phyloP scores from a whole-genome alignment of 768 basidiomycete genomes.

The Baorangia bicolor region DNA sequence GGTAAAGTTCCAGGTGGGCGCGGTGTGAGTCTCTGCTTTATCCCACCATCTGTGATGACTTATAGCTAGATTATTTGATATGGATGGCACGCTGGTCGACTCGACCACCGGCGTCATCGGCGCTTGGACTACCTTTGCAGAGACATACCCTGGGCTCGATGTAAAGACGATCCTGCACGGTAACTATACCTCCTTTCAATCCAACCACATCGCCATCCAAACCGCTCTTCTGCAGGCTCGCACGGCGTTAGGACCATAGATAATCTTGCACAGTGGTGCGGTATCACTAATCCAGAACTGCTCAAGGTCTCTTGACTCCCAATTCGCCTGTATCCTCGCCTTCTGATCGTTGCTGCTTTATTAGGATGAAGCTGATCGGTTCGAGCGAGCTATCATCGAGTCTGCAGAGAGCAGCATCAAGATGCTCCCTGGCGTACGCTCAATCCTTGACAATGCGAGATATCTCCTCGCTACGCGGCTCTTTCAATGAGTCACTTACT shows the following conservation, averaged over 20 bases:
- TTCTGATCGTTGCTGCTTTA: conserved; percentile 4
- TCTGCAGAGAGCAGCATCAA: conserved; percentile 62
- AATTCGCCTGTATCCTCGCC: neutral
- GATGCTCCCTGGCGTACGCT: conserved; percentile 67
- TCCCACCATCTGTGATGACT: neutral
- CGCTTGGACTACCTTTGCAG: conserved; percentile 77
- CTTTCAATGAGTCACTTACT: conserved; percentile 3
- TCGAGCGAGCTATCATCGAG: conserved; percentile 77
- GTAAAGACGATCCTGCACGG: conserved; percentile 61
- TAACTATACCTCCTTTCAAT: conserved; percentile 33
- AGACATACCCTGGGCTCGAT: conserved; percentile 66
- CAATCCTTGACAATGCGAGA: conserved; percentile 55
- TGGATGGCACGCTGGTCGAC: conserved; percentile 83
- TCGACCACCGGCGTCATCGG: conserved; percentile 80
- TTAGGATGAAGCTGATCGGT: conserved; percentile 70
- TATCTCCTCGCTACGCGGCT: neutral
- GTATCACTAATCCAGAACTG: conserved; percentile 61
- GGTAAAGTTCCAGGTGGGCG: conserved; percentile 38
- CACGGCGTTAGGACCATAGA: conserved; percentile 87
- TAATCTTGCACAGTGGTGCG: conserved; percentile 71
- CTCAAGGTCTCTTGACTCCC: conserved; percentile 52
- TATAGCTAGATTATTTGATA: conserved; percentile 63
- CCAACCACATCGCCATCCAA: neutral
- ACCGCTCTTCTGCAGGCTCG: conserved; percentile 43
- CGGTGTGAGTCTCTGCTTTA: conserved; percentile 33